These are phyloP conservation scores for Ophiostoma novo-ulmi DNA, from an alignment of 2,329 filamentous ascomycete species.

Conservation along the genomic window DNA sequence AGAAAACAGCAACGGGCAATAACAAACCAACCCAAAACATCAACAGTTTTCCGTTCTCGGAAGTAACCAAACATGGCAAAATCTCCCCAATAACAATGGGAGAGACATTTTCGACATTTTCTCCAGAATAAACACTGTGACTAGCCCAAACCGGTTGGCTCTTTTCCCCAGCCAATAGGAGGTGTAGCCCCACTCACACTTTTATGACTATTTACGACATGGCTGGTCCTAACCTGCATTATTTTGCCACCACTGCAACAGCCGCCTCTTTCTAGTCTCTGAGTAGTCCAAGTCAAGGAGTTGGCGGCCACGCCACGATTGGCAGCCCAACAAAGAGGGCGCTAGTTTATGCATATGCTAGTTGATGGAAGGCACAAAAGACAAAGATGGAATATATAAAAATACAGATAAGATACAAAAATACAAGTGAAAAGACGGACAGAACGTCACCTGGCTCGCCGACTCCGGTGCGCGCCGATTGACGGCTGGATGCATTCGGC, in stretches of 20 bases:
- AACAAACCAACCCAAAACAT: not conserved
- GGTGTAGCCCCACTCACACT: not conserved
- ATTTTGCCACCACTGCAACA: not conserved
- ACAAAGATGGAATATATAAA: not conserved
- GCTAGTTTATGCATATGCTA: not conserved
- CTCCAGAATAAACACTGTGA: not conserved
- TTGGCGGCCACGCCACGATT: not conserved
- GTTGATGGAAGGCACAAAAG: not conserved
- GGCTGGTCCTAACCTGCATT: not conserved
- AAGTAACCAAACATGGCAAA: not conserved
- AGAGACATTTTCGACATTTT: too few relatives aligned
- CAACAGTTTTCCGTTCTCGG: constrained; percentile 4
- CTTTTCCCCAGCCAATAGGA: not conserved
- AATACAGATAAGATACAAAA: not conserved
- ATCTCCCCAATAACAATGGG: too few relatives aligned
- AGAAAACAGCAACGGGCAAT: not conserved
- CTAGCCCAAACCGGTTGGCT: not conserved
- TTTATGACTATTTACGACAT: not conserved
- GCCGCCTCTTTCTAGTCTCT: too few relatives aligned
- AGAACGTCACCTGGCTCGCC: not conserved
- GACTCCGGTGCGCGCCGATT: not conserved
- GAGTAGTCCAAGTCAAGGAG: too few relatives aligned
- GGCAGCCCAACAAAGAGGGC: not conserved
- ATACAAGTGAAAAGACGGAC: not conserved
- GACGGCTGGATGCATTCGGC: not conserved